Evolutionary conservation across 192 early-diverging fungal species (phyloP).

Genomic region (Mortierella antarctica): DNA sequence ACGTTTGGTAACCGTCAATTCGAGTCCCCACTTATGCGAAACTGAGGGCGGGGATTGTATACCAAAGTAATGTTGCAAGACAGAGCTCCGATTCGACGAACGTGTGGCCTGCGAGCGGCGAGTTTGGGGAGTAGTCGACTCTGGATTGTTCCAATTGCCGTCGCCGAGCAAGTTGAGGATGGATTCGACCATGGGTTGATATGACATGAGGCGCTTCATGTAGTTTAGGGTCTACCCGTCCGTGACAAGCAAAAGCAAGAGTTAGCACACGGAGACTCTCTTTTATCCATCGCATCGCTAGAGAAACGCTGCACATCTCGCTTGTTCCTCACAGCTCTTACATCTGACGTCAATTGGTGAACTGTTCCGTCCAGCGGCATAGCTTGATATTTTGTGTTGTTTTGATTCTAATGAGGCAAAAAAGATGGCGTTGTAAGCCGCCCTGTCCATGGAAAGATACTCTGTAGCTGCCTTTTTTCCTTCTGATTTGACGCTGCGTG

Average conservation of each 20-base stretch:
- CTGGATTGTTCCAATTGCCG: slow-evolving; percentile 65
- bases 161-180: slow-evolving; percentile 64
- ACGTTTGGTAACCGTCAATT: neutral
- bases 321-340: slow-evolving; percentile 42
- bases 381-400: slow-evolving; percentile 54
- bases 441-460: no score
- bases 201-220: slow-evolving; percentile 67
- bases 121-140: slow-evolving; percentile 40
- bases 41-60: neutral
- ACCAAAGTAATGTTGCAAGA: slow-evolving; percentile 54
- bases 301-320: neutral
- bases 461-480: no score
- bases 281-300: neutral
- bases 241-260: neutral
- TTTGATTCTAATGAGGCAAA: slow-evolving; percentile 39
- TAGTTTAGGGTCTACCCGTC: slow-evolving; percentile 66
- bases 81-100: slow-evolving; percentile 21
- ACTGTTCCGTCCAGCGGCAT: slow-evolving; percentile 86
- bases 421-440: neutral
- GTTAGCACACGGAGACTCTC: neutral
- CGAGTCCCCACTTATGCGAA: no score
- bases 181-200: slow-evolving; percentile 65
- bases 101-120: slow-evolving; percentile 38
- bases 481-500: no score
- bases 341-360: slow-evolving; percentile 83